phyloP scores from a whole-genome alignment of 306 rosid genomes.

The Lathyrus oleraceus region DNA sequence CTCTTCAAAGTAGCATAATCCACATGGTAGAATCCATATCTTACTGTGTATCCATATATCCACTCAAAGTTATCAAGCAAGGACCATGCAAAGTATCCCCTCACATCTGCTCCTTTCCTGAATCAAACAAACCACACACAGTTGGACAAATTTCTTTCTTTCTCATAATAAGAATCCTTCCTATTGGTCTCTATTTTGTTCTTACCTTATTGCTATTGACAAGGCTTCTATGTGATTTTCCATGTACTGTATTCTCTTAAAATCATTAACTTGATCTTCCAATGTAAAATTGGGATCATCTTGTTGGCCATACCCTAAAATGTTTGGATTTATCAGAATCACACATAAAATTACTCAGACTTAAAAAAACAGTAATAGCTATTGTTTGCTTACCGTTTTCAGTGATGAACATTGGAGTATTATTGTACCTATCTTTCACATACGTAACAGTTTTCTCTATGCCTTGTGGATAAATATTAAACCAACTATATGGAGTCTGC shows the following conservation, averaged over 20 bases:
- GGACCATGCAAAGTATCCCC: constrained; percentile 71
- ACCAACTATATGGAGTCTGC: constrained; percentile 58
- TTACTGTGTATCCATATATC: constrained; percentile 46
- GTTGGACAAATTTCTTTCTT: no score
- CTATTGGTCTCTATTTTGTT: no score
- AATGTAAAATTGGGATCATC: constrained; percentile 25
- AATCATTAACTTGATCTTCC: constrained; percentile 31
- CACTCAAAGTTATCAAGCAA: constrained; percentile 72
- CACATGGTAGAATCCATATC: constrained; percentile 56
- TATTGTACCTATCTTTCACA: constrained; percentile 64
- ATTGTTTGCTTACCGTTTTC: constrained; percentile 61
- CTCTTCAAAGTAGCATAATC: constrained; percentile 51
- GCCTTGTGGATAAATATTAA: constrained; percentile 63
- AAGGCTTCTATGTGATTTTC: constrained; percentile 28
- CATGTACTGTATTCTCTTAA: constrained; percentile 35
- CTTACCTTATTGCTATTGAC: constrained; percentile 41
- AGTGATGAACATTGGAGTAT: constrained; percentile 64
- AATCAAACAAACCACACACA: neutral
- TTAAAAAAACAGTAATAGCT: neutral
- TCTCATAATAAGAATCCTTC: no score
- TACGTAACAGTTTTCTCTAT: constrained; percentile 59
- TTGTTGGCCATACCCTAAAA: constrained; percentile 34
- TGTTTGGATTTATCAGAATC: constrained; percentile 5
- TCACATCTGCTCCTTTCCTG: constrained; percentile 69
- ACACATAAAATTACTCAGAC: neutral